A percentile compares a stretch with the other conserved stretches of the same genome.
Conservation (phyloP, 371 early-diverging fungal genomes). For the Mucor circinelloides region DNA sequence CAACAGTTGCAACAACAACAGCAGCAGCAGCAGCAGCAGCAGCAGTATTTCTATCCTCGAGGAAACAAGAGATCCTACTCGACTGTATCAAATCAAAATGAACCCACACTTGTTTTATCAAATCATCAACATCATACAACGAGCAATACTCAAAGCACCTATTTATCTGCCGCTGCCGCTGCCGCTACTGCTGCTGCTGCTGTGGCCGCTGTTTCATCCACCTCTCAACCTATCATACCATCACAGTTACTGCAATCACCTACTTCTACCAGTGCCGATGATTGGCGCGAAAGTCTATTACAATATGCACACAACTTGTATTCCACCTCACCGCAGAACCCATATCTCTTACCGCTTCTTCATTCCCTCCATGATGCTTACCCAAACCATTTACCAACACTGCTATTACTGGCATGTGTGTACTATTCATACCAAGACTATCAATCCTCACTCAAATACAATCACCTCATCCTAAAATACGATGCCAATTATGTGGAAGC, state of each 20-base stretch:
- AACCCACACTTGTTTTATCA: slow-evolving; percentile 5
- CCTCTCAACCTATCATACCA: slow-evolving; percentile 15
- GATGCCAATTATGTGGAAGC: slow-evolving; percentile 90
- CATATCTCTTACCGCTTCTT: slow-evolving; percentile 57
- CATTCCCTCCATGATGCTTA: slow-evolving; percentile 66
- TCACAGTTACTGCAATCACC: background rate
- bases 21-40: slow-evolving; percentile 24
- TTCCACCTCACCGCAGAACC: slow-evolving; percentile 58
- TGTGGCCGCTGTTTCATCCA: slow-evolving; percentile 29
- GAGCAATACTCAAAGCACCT: slow-evolving; percentile 2
- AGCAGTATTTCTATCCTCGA: slow-evolving; percentile 26
- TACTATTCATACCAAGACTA: slow-evolving; percentile 81
- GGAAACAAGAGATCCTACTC: slow-evolving; percentile 26
- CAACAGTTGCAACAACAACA: slow-evolving; percentile 19
- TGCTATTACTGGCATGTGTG: slow-evolving; percentile 85
- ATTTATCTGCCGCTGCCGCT: slow-evolving; percentile 36
- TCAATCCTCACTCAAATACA: slow-evolving; percentile 74
- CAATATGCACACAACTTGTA: slow-evolving; percentile 71
- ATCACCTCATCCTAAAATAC: slow-evolving; percentile 76
- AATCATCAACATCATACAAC: background rate
- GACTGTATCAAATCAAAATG: background rate
- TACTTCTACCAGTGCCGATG: slow-evolving; percentile 28
- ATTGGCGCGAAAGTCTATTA: slow-evolving; percentile 64
- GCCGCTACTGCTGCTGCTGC: slow-evolving; percentile 36
- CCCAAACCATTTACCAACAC: slow-evolving; percentile 77